Conservation (phyloP, 768 basidiomycete species). For the Phylloporus sp. region DNA sequence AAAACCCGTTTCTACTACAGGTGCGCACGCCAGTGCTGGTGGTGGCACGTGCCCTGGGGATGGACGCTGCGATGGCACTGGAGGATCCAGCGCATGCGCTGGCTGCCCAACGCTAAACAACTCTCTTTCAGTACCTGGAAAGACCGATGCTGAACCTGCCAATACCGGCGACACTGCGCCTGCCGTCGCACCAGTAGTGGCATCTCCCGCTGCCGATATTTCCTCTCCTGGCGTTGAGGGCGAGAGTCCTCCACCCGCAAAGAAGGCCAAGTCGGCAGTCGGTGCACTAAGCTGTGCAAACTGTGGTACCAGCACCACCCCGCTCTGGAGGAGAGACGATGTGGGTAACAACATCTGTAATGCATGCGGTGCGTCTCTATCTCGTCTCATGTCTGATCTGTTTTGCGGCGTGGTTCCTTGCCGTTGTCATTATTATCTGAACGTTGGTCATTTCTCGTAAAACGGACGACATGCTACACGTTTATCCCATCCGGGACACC, state of each 20-base stretch:
- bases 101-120: constrained; percentile 99
- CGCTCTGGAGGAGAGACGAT: constrained; percentile 86
- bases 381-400: constrained; percentile 26
- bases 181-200: constrained; percentile 8
- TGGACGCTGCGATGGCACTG: constrained; percentile 96
- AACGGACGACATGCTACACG: constrained; percentile 16
- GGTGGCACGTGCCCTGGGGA: constrained; percentile 95
- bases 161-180: constrained; percentile 20
- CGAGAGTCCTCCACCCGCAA: constrained; percentile 27
- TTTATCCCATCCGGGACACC: constrained; percentile 19
- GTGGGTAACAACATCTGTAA: constrained; percentile 93
- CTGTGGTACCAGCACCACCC: constrained; percentile 86
- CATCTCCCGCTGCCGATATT: constrained; percentile 31
- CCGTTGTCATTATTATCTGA: constrained; percentile 10
- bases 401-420: constrained; percentile 19
- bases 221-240: constrained; percentile 33
- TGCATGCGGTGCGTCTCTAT: constrained; percentile 73
- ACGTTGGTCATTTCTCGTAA: constrained; percentile 18
- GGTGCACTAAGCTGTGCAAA: constrained; percentile 84
- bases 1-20: constrained; percentile 27
- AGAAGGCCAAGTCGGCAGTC: constrained; percentile 42
- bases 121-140: constrained; percentile 46
- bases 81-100: constrained; percentile 87
- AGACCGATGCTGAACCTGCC: constrained; percentile 37
- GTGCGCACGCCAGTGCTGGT: constrained; percentile 30